These are phyloP conservation scores for Allomyces macrogynus DNA, from an alignment of 192 early-diverging fungal genomes.

Conservation along the genomic window DNA sequence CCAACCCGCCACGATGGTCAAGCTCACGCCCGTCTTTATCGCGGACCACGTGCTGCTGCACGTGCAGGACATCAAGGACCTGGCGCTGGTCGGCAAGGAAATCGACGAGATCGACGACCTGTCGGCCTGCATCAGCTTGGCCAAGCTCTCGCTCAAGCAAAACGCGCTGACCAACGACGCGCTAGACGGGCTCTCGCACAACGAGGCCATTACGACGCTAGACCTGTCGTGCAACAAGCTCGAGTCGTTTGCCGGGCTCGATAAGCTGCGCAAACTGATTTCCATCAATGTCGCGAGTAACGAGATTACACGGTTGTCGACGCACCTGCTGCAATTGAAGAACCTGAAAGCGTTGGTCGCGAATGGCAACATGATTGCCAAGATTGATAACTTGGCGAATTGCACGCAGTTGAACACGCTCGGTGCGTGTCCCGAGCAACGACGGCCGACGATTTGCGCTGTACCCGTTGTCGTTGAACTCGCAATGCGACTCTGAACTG, in stretches of 20 bases:
- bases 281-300: conserved; percentile 23
- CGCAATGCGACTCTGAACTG: no score
- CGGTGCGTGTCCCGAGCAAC: conserved; percentile 12
- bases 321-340: conserved; percentile 26
- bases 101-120: conserved; percentile 50
- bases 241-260: conserved; percentile 27
- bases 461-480: no score
- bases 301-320: conserved; percentile 30
- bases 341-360: conserved; percentile 58
- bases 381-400: conserved; percentile 38
- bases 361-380: conserved; percentile 48
- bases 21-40: conserved; percentile 24
- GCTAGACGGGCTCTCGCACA: conserved; percentile 26
- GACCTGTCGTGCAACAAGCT: conserved; percentile 45
- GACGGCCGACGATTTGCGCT: no score
- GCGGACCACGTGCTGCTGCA: conserved; percentile 11
- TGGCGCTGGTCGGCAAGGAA: conserved; percentile 30
- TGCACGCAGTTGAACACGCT: conserved; percentile 46
- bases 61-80: conserved; percentile 26
- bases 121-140: conserved; percentile 30
- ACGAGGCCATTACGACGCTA: conserved; percentile 33
- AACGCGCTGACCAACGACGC: conserved; percentile 32
- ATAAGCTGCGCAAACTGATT: conserved; percentile 30
- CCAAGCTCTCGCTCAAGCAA: conserved; percentile 35
- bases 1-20: conserved; percentile 1